These are phyloP conservation scores for Pontederia paniculata DNA, from an alignment of 176 grass and related monocot species.

Conservation along the genomic window DNA sequence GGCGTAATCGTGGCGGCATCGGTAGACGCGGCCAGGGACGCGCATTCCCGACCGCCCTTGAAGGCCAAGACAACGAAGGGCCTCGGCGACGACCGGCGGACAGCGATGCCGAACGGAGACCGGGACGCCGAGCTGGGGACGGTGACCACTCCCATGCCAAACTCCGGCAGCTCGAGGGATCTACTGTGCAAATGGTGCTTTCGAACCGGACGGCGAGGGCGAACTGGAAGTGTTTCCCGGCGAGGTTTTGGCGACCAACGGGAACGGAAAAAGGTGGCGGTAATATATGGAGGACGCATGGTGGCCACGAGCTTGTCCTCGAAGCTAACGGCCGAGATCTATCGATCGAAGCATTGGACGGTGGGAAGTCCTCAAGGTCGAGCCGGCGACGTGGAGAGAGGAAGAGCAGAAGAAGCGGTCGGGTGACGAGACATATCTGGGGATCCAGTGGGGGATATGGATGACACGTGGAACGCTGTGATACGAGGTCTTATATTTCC, in stretches of 20 bases:
- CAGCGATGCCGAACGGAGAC: conserved; percentile 26
- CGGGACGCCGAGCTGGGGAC: conserved; percentile 30
- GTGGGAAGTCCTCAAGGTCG: background rate
- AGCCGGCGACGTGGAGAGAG: conserved; percentile 21
- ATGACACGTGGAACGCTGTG: conserved; percentile 40
- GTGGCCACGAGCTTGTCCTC: conserved; percentile 1
- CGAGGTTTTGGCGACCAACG: background rate
- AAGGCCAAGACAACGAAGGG: conserved; percentile 27
- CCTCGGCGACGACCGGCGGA: conserved; percentile 13
- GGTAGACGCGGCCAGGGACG: conserved; percentile 32
- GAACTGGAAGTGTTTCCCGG: conserved; percentile 1
- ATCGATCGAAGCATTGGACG: conserved; percentile 8
- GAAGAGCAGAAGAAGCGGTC: background rate
- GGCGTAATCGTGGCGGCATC: conserved; percentile 14
- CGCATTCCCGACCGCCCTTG: conserved; percentile 25
- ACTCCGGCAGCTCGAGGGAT: background rate
- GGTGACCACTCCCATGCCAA: conserved; percentile 30
- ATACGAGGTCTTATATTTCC: conserved; percentile 51
- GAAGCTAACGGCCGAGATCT: conserved; percentile 18
- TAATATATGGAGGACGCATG: conserved; percentile 21
- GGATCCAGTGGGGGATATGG: conserved; percentile 42
- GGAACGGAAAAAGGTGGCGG: background rate
- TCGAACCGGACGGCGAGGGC: background rate
- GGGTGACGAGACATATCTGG: conserved; percentile 16
- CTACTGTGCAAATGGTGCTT: background rate